Conservation (phyloP, 306 rosid species). For the Styphnolobium japonicum region DNA sequence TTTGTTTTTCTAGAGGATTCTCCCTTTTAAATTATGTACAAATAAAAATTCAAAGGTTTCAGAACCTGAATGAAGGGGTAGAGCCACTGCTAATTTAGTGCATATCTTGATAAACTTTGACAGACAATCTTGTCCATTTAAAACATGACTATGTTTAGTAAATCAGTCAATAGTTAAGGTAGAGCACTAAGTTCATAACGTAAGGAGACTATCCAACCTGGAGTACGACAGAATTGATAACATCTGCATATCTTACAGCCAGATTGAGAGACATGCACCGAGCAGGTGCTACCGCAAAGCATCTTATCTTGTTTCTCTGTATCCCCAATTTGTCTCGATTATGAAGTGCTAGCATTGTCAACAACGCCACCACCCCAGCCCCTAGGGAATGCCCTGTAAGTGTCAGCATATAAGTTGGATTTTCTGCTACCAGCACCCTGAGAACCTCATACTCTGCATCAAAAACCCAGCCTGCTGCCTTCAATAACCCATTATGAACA, state of each 20-base stretch:
- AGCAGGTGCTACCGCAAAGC: constrained; percentile 82
- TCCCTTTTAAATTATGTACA: background rate
- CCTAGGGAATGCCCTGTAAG: constrained; percentile 89
- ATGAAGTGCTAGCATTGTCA: constrained; percentile 66
- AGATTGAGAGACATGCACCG: constrained; percentile 89
- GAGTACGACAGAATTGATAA: constrained; percentile 78
- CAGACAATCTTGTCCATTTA: constrained; percentile 3
- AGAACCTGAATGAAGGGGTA: background rate
- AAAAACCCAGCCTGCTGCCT: constrained; percentile 76
- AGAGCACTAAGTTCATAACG: background rate
- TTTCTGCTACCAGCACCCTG: constrained; percentile 52
- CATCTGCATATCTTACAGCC: constrained; percentile 96
- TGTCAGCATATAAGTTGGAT: constrained; percentile 66
- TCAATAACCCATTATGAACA: constrained; percentile 89
- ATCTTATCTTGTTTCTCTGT: constrained; percentile 72
- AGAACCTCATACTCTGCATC: constrained; percentile 66
- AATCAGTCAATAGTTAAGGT: background rate
- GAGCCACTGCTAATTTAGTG: background rate
- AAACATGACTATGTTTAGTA: constrained; percentile 2
- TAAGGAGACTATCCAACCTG: constrained; percentile 54
- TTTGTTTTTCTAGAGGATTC: background rate
- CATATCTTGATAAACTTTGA: constrained; percentile 1
- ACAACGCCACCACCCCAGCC: constrained; percentile 85
- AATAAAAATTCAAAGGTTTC: background rate
- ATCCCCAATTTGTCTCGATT: constrained; percentile 64